Base-by-base conservation (phyloP, 768 basidiomycete genomes). In the Amanita pseudoporphyria region DNA sequence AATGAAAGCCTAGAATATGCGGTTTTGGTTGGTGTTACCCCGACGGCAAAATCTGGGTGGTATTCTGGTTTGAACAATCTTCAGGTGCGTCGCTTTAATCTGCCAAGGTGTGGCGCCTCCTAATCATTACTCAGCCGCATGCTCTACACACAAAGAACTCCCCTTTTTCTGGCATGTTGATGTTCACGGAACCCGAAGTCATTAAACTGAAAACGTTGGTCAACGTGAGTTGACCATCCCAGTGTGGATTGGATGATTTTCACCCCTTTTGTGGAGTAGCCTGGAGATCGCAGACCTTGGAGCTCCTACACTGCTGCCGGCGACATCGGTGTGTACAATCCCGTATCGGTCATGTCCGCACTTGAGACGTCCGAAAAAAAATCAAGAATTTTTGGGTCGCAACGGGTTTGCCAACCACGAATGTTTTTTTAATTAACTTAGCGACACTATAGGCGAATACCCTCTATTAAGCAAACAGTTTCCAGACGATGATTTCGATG, bases 171-270 rank as follows among this genome's bases (percentile, higher is more conserved):
- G 52, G 52, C 21, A 53, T 51, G 52, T 24, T 53, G 49, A 53
- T 53, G 52, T 53, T 53, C 52, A 53, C 52, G 31, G 52, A 53
- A 44, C 32, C 42, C 19, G 30, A 53, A 51, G 52, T 53, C 28
- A 42, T 51, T 42, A 16, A 42, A 50, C 35, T 54, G 53, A 52
- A 31, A 22, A 47, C 6, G 26, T 40, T 40, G 33, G 24, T 36
- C 33, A 32, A 54, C 12, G 53, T 51, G 43, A 54, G 49, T 46
- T 45, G 32, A 45, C 36, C 21, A 30, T 52, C 38, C 14, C 31
- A n/a, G 31, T 33, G n/a, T n/a, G n/a, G n/a, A n/a, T n/a, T n/a
- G n/a, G n/a, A n/a, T n/a, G n/a, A n/a, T n/a, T n/a, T n/a, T 49
- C 30, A 51, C 43, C 37, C 22, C 10, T 19, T 24, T 24, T 35